These are phyloP conservation scores for Plasmodium gallinaceum DNA, from an alignment of 169 alveolate species.

Conservation along the genomic window DNA sequence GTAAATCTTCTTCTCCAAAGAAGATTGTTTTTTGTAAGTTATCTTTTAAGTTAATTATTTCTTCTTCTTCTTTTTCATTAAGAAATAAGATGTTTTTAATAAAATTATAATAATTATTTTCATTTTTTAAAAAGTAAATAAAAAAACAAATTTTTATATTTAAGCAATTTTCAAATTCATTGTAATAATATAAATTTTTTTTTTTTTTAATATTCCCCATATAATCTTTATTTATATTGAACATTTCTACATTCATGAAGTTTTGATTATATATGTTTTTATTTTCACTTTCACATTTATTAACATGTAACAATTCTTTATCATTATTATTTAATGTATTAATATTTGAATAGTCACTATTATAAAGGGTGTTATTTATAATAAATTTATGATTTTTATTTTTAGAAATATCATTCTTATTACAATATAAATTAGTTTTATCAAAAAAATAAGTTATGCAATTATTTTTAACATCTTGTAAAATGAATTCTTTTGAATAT, in stretches of 20 bases:
- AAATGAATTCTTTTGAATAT: background rate
- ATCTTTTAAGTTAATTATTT: constrained; percentile 8
- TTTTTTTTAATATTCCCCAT: background rate
- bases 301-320: too few relatives aligned
- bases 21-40: background rate
- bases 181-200: constrained; percentile 1
- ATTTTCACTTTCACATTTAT: too few relatives aligned
- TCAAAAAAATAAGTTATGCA: too few relatives aligned
- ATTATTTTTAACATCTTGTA: background rate
- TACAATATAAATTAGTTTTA: too few relatives aligned
- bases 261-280: too few relatives aligned
- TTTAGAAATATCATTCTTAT: too few relatives aligned
- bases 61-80: constrained; percentile 16
- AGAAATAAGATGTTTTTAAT: constrained; percentile 24
- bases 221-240: background rate
- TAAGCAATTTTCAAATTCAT: constrained; percentile 31
- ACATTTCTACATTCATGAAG: too few relatives aligned
- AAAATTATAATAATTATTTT: constrained; percentile 1
- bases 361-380: too few relatives aligned
- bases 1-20: constrained; percentile 18
- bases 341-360: too few relatives aligned
- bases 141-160: constrained; percentile 52
- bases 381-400: too few relatives aligned
- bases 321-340: too few relatives aligned
- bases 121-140: constrained; percentile 15